Evolutionary conservation across 179 eudicot species (phyloP).

Genomic region (Silene vulgaris): DNA sequence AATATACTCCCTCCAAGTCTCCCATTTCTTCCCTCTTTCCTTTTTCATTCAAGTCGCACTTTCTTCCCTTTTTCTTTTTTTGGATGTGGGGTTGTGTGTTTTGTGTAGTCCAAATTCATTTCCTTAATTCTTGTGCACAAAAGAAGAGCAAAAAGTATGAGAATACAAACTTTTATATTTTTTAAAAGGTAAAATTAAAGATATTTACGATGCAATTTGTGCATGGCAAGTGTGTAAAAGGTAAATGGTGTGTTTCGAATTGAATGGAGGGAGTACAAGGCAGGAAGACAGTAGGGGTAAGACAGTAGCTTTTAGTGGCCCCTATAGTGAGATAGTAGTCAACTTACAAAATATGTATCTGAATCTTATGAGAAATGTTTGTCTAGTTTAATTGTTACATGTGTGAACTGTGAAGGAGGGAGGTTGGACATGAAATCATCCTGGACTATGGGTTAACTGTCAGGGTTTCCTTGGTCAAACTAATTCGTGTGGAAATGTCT

Average conservation of each 20-base stretch:
- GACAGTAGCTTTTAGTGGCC: not conserved
- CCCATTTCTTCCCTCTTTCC: too few species aligned
- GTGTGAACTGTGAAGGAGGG: constrained; percentile 10
- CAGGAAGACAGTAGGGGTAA: not conserved
- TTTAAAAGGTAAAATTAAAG: too few species aligned
- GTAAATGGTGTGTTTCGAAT: not conserved
- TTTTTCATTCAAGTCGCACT: too few species aligned
- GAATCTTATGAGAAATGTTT: not conserved
- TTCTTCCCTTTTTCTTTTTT: too few species aligned
- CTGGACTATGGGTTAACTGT: constrained; percentile 11
- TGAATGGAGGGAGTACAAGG: too few species aligned
- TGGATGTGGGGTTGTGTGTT: too few species aligned
- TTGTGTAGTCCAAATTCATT: too few species aligned
- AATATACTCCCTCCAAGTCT: too few species aligned
- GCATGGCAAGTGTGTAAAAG: too few species aligned
- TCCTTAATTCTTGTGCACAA: too few species aligned
- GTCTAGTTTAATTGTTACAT: not conserved
- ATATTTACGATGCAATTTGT: too few species aligned
- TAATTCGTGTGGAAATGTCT: constrained; percentile 45
- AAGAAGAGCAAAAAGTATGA: too few species aligned
- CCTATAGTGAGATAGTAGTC: not conserved
- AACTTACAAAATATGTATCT: constrained; percentile 11
- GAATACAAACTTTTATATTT: not conserved
- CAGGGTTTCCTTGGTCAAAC: constrained; percentile 33
- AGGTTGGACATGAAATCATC: constrained; percentile 8